phyloP scores from a whole-genome alignment of 2,329 filamentous ascomycete species.

The Diaporthe caulivora region DNA sequence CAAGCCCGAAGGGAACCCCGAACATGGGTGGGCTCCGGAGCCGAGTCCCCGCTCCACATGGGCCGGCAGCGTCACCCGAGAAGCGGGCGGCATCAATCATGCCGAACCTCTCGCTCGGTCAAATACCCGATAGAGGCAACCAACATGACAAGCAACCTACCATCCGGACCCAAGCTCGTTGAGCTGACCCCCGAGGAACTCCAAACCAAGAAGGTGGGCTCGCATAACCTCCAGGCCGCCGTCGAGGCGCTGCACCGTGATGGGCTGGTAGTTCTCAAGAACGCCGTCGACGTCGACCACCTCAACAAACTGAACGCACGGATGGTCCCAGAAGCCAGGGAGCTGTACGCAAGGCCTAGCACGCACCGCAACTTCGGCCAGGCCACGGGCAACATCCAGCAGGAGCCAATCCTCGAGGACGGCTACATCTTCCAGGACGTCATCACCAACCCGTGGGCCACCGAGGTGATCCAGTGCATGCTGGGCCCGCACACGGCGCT shows the following conservation, averaged over 20 bases:
- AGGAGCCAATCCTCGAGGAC: slow-evolving; percentile 41
- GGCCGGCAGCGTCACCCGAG: neutral
- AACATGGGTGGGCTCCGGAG: neutral
- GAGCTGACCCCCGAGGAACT: slow-evolving; percentile 24
- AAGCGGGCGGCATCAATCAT: neutral
- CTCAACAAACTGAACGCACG: slow-evolving; percentile 49
- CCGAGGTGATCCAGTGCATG: slow-evolving; percentile 50
- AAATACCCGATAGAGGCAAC: neutral
- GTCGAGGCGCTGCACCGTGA: slow-evolving; percentile 52
- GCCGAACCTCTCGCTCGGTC: neutral
- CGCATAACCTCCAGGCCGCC: slow-evolving; percentile 48
- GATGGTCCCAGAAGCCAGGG: slow-evolving; percentile 52
- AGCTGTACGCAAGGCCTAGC: slow-evolving; percentile 40
- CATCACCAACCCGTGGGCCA: slow-evolving; percentile 49
- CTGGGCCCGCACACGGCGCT: slow-evolving; percentile 52
- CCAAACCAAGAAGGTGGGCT: slow-evolving; percentile 9
- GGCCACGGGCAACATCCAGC: slow-evolving; percentile 41
- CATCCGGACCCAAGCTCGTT: neutral
- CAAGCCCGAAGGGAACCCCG: neutral
- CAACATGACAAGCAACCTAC: neutral
- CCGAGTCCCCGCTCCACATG: slow-evolving; percentile 20
- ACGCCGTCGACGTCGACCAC: slow-evolving; percentile 50
- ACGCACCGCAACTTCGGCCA: slow-evolving; percentile 40
- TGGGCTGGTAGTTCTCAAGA: slow-evolving; percentile 52
- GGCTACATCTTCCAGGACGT: slow-evolving; percentile 42